phyloP scores from a whole-genome alignment of 2,329 filamentous ascomycete species.

The Cytospora mali region DNA sequence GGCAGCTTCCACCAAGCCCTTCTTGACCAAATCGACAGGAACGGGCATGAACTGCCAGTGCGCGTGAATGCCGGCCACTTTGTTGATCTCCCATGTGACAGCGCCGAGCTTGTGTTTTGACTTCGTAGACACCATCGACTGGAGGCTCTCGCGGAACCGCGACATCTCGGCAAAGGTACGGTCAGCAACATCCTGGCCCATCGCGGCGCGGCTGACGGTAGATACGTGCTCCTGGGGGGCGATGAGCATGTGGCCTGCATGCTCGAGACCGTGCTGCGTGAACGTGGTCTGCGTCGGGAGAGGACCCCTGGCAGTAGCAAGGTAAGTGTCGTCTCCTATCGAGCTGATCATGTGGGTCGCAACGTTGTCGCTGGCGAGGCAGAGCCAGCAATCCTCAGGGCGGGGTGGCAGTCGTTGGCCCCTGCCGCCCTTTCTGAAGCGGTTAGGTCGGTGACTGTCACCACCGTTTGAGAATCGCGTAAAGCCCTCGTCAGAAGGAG shows the following conservation, averaged over 20 bases:
- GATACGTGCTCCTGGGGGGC: slow-evolving; percentile 84
- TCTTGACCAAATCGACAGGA: slow-evolving; percentile 65
- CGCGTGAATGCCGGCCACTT: slow-evolving; percentile 77
- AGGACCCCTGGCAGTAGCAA: slow-evolving; percentile 91
- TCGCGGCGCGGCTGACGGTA: slow-evolving; percentile 62
- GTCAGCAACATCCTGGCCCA: slow-evolving; percentile 57
- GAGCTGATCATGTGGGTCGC: slow-evolving; percentile 87
- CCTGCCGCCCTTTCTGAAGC: slow-evolving; percentile 49
- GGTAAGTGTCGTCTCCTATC: slow-evolving; percentile 83
- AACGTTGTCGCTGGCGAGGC: slow-evolving; percentile 81
- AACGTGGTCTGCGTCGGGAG: slow-evolving; percentile 74
- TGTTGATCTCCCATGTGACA: slow-evolving; percentile 91
- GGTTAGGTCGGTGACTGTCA: slow-evolving; percentile 43
- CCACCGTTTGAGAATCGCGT: slow-evolving; percentile 53
- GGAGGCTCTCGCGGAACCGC: slow-evolving; percentile 74
- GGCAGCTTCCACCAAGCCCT: slow-evolving; percentile 80
- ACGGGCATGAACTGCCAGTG: slow-evolving; percentile 95
- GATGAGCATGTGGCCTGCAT: slow-evolving; percentile 87
- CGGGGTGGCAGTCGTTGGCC: slow-evolving; percentile 59
- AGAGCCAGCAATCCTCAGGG: slow-evolving; percentile 91
- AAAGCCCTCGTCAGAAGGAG: slow-evolving; percentile 47
- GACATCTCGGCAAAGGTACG: slow-evolving; percentile 79
- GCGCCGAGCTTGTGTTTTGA: slow-evolving; percentile 68
- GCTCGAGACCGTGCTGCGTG: slow-evolving; percentile 62
- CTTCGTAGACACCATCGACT: slow-evolving; percentile 71